Evolutionary conservation across 2,329 filamentous ascomycete species (phyloP).

Genomic region (Exophiala alcalophila): DNA sequence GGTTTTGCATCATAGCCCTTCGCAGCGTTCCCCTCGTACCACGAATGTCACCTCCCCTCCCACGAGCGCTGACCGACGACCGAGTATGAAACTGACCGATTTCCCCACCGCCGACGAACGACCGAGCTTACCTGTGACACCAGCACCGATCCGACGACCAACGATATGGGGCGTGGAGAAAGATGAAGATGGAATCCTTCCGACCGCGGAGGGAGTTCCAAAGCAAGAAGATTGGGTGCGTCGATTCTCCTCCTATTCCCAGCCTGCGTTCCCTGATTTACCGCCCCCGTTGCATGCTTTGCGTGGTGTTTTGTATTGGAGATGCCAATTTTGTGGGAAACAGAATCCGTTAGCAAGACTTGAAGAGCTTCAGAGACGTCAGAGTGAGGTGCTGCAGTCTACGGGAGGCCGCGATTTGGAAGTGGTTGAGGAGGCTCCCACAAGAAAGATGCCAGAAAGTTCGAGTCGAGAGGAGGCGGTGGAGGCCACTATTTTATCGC

Average conservation of each 20-base stretch:
- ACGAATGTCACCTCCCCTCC: slow-evolving; percentile 23
- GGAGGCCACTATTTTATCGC: slow-evolving; percentile 20
- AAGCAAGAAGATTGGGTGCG: slow-evolving; percentile 92
- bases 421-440: slow-evolving; percentile 25
- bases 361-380: slow-evolving; percentile 65
- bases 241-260: slow-evolving; percentile 43
- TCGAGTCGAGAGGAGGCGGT: slow-evolving; percentile 24
- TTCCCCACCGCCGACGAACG: slow-evolving; percentile 80
- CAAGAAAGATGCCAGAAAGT: slow-evolving; percentile 31
- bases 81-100: slow-evolving; percentile 72
- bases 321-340: slow-evolving; percentile 40
- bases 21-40: slow-evolving; percentile 20
- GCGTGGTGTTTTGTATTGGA: slow-evolving; percentile 32
- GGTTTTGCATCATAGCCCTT: slow-evolving; percentile 35
- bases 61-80: slow-evolving; percentile 39
- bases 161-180: slow-evolving; percentile 65
- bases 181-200: slow-evolving; percentile 59
- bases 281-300: slow-evolving; percentile 24
- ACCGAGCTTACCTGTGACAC: slow-evolving; percentile 86
- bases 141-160: slow-evolving; percentile 69
- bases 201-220: slow-evolving; percentile 77
- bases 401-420: slow-evolving; percentile 16
- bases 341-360: slow-evolving; percentile 70
- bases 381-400: slow-evolving; percentile 59
- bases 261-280: slow-evolving; percentile 26